These are phyloP conservation scores for rapeseed (Brassica napus) DNA, from an alignment of 345 rosid species.

Conservation along the genomic window DNA sequence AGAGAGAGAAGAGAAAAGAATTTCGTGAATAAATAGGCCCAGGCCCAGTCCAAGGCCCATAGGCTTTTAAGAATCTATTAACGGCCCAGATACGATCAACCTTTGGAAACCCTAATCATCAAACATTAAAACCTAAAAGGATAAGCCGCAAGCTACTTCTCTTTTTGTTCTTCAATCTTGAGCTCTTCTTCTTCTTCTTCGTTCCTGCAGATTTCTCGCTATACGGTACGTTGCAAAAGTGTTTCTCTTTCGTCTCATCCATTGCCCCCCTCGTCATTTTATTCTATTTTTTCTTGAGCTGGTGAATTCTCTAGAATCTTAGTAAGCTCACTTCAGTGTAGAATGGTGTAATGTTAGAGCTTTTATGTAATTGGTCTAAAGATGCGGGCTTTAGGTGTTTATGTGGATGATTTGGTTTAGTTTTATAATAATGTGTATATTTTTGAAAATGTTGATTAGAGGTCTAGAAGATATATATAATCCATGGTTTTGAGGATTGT, in stretches of 20 bases:
- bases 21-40: background rate
- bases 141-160: slow-evolving; percentile 35
- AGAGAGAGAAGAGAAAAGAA: background rate
- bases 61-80: background rate
- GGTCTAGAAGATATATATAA: background rate
- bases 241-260: too few relatives aligned
- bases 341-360: too few relatives aligned
- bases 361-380: background rate
- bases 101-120: slow-evolving; percentile 34
- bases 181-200: slow-evolving; percentile 15
- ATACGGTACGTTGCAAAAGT: too few relatives aligned
- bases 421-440: too few relatives aligned
- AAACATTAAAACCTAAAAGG: slow-evolving; percentile 31
- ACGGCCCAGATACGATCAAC: slow-evolving; percentile 11
- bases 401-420: too few relatives aligned
- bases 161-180: background rate
- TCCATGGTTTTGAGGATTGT: background rate
- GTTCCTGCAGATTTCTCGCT: slow-evolving; percentile 21
- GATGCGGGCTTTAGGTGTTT: background rate
- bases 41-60: background rate
- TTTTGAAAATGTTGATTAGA: background rate
- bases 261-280: too few relatives aligned
- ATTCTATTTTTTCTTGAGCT: too few relatives aligned
- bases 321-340: too few relatives aligned
- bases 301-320: too few relatives aligned